These are phyloP conservation scores for Paramecium caudatum DNA, from an alignment of 73 alveolate species.

Conservation along the genomic window DNA sequence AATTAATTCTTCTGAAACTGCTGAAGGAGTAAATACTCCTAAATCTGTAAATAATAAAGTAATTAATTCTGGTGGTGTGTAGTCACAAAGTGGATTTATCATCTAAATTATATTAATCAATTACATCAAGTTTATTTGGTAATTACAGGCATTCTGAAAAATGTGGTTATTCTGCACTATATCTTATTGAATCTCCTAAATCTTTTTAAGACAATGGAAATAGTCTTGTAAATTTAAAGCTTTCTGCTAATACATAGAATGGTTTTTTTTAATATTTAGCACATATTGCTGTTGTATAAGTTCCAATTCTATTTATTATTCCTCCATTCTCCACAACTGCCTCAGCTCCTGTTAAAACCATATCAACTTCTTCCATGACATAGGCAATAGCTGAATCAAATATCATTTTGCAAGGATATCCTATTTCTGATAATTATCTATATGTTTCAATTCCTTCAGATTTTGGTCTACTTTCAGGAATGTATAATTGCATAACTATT, in stretches of 20 bases:
- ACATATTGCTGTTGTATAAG: constrained; percentile 90
- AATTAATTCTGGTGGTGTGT: constrained; percentile 97
- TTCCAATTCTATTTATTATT: constrained; percentile 97
- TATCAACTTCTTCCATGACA: constrained; percentile 90
- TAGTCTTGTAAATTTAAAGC: constrained; percentile 90
- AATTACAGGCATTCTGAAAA: constrained; percentile 30
- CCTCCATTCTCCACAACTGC: constrained; percentile 99
- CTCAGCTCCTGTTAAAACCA: constrained; percentile 95
- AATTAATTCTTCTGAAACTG: constrained; percentile 96
- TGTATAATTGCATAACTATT: constrained; percentile 81
- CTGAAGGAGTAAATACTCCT: constrained; percentile 97
- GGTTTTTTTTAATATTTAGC: constrained; percentile 93
- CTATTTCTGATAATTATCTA: constrained; percentile 79
- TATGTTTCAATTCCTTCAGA: constrained; percentile 83
- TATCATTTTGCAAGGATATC: constrained; percentile 84
- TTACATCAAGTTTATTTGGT: neutral
- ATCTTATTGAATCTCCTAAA: constrained; percentile 72
- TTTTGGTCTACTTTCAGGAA: constrained; percentile 91
- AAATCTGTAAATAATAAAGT: constrained; percentile 93
- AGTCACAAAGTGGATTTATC: constrained; percentile 84
- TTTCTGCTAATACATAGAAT: constrained; percentile 95
- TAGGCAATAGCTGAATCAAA: constrained; percentile 92
- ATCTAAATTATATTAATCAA: neutral
- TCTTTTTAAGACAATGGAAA: constrained; percentile 93
- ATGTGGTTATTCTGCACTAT: constrained; percentile 36